These are phyloP conservation scores for Epichloe elymi DNA, from an alignment of 2,329 filamentous ascomycete genomes.

Conservation along the genomic window DNA sequence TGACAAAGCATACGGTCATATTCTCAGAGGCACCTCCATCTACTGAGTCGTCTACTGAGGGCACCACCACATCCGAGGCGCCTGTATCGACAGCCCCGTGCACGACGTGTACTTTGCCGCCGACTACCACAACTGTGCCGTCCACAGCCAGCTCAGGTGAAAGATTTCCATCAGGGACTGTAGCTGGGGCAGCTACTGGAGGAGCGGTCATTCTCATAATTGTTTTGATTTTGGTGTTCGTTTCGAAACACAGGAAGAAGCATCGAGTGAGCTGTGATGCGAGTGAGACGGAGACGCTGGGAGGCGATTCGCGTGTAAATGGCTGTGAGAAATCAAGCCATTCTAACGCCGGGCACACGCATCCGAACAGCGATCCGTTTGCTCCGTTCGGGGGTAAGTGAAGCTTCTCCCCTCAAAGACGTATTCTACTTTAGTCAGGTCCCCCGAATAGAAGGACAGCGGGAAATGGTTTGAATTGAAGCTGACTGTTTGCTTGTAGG, in stretches of 20 bases:
- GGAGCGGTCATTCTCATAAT: slow-evolving; percentile 16
- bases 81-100: background rate
- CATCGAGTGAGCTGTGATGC: slow-evolving; percentile 3
- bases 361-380: slow-evolving; percentile 21
- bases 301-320: background rate
- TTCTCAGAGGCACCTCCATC: slow-evolving; percentile 14
- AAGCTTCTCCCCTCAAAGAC: background rate
- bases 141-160: background rate
- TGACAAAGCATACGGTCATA: slow-evolving; percentile 22
- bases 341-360: slow-evolving; percentile 12
- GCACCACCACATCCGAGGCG: background rate
- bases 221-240: slow-evolving; percentile 11
- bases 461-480: too few species aligned
- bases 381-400: slow-evolving; percentile 31
- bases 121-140: background rate
- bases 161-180: slow-evolving; percentile 16
- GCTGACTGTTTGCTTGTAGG: slow-evolving; percentile 12
- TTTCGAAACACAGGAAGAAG: slow-evolving; percentile 10
- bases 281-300: slow-evolving; percentile 6
- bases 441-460: too few species aligned
- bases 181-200: slow-evolving; percentile 21
- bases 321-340: slow-evolving; percentile 2
- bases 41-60: slow-evolving; percentile 1
- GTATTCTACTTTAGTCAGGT: too few species aligned
- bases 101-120: background rate